Evolutionary conservation across 2,329 filamentous ascomycete species (phyloP).

Genomic region (Capronia epimyces): DNA sequence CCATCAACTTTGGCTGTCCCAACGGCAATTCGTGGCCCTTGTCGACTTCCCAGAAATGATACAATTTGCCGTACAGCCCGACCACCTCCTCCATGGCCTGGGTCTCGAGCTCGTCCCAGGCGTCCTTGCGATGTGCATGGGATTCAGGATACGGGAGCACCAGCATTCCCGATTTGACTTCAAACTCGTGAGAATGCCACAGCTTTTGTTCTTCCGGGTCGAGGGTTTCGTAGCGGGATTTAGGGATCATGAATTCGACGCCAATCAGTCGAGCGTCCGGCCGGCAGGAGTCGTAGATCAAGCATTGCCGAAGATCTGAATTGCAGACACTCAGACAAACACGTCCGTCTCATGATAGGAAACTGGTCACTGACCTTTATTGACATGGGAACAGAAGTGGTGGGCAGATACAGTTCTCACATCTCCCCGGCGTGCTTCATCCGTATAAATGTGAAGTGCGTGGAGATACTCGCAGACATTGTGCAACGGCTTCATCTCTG

Average conservation of each 20-base stretch:
- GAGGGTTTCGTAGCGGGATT: slow-evolving; percentile 61
- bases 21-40: slow-evolving; percentile 49
- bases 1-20: slow-evolving; percentile 59
- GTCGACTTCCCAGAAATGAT: slow-evolving; percentile 83
- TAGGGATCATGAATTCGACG: slow-evolving; percentile 76
- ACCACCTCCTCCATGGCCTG: slow-evolving; percentile 74
- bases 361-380: slow-evolving; percentile 43
- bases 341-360: not conserved
- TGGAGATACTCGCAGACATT: slow-evolving; percentile 77
- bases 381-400: slow-evolving; percentile 78
- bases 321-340: not conserved
- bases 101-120: slow-evolving; percentile 72
- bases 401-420: slow-evolving; percentile 68
- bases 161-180: slow-evolving; percentile 75
- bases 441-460: slow-evolving; percentile 79
- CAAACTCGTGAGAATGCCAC: slow-evolving; percentile 51
- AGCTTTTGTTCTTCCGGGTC: slow-evolving; percentile 57
- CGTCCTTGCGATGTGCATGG: slow-evolving; percentile 45
- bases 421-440: slow-evolving; percentile 48
- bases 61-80: slow-evolving; percentile 73
- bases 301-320: slow-evolving; percentile 70
- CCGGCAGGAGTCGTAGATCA: slow-evolving; percentile 70
- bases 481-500: slow-evolving; percentile 62
- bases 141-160: slow-evolving; percentile 60
- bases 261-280: slow-evolving; percentile 69